Percentiles rank a stretch among this genome's conserved stretches.
Conservation (phyloP, 2,329 filamentous ascomycete species). For the Didymella lethalis region DNA sequence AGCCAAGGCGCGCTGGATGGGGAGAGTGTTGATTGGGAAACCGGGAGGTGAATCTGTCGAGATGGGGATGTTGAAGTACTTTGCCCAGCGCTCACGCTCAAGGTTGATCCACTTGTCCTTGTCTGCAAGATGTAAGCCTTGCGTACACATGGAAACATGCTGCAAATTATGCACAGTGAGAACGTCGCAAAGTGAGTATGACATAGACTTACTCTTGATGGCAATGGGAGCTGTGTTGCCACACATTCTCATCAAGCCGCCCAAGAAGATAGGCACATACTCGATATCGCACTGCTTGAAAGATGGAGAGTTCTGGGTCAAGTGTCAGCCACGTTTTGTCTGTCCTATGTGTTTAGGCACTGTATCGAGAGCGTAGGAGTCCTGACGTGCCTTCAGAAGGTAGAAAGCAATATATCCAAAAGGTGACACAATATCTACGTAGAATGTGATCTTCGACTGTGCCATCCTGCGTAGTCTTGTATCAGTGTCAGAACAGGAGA, state of each 20-base stretch:
- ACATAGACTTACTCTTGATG: slow-evolving; percentile 60
- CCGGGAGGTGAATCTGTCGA: slow-evolving; percentile 53
- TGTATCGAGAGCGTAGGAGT: neutral
- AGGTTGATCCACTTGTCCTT: slow-evolving; percentile 65
- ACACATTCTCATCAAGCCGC: slow-evolving; percentile 65
- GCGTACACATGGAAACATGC: neutral
- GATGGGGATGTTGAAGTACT: slow-evolving; percentile 64
- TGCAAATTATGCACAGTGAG: too few relatives aligned
- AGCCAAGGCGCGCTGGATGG: slow-evolving; percentile 61
- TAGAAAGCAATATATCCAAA: slow-evolving; percentile 69
- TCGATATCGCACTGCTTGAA: slow-evolving; percentile 64
- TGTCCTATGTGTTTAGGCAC: too few relatives aligned
- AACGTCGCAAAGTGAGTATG: neutral
- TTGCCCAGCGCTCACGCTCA: slow-evolving; percentile 64
- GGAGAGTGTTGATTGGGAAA: slow-evolving; percentile 63
- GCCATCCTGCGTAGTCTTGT: slow-evolving; percentile 48
- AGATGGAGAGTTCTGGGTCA: slow-evolving; percentile 60
- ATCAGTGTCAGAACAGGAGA: neutral
- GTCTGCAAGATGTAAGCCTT: slow-evolving; percentile 53
- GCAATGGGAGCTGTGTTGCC: slow-evolving; percentile 62
- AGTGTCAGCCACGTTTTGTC: neutral
- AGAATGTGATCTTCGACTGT: slow-evolving; percentile 62
- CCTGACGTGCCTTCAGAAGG: slow-evolving; percentile 58
- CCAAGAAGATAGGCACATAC: slow-evolving; percentile 67
- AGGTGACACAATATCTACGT: slow-evolving; percentile 66